These are phyloP conservation scores for Blepharisma stoltei DNA, from an alignment of 73 alveolate species.

Conservation along the genomic window DNA sequence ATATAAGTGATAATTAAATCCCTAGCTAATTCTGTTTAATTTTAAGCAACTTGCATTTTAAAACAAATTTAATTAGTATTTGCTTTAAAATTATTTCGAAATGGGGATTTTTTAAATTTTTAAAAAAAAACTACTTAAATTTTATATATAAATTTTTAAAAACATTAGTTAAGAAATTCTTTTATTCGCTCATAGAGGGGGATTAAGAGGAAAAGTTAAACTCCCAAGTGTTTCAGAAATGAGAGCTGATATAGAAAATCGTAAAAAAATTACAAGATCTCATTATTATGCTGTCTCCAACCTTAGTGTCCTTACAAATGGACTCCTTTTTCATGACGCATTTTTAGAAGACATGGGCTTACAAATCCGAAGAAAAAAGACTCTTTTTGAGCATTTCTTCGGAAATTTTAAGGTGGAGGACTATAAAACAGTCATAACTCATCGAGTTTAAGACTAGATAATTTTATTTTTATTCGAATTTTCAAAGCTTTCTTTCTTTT, in stretches of 20 bases:
- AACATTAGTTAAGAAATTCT: no score
- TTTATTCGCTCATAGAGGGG: no score
- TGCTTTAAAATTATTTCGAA: no score
- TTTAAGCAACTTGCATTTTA: no score
- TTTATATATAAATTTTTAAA: no score
- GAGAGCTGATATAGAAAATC: not conserved
- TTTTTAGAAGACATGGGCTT: not conserved
- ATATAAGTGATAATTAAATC: no score
- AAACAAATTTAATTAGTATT: no score
- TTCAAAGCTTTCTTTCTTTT: no score
- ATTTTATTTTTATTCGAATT: no score
- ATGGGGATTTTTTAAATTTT: no score
- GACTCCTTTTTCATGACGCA: not conserved
- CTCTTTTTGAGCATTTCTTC: not conserved
- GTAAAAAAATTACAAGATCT: not conserved
- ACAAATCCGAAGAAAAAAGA: not conserved
- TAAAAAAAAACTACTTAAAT: no score
- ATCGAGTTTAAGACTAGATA: not conserved
- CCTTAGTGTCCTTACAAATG: not conserved
- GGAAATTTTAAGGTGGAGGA: not conserved
- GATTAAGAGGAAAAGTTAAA: not conserved
- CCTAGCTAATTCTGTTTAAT: no score
- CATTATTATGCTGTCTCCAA: not conserved
- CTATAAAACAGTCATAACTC: constrained; percentile 3
- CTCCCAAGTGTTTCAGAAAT: not conserved